Evolutionary conservation across 1,139 yeast species (phyloP), one percentile per base, ranked within the genome.

Genomic region (Scheffersomyces parashehatae): DNA sequence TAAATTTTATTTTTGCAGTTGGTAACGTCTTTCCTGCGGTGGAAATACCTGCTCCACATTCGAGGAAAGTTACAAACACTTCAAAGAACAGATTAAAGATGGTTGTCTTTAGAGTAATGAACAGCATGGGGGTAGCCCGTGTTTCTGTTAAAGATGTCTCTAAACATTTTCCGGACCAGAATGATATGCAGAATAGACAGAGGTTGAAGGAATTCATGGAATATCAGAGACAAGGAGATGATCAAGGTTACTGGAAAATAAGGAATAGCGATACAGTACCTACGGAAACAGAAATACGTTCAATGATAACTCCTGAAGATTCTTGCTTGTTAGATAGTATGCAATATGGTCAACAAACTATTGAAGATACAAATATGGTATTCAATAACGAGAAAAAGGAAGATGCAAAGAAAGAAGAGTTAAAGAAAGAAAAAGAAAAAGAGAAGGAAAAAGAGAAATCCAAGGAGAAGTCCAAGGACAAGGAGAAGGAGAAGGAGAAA

Each of bases 171-270:
- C 99, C 99, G 0, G 98, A 91, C 55, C 98, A 91, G 62, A 91
- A 88, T 59, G 98, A 93, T 60, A 91, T 93, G 90, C 99, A 95
- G 64, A 93, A 90, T 59, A 79, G 99, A 55, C 98, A 93, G 66
- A 75, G 97, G 49, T 76, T 95, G 48, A 95, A 95, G 63, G 99
- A 95, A 65, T 95, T 95, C 55, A 95, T 95, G 99, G 98, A 91
- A 59, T 95, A 88, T 58, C 98, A 91, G 67, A 77, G 98, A 54
- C 83, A 86, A 36, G 99, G 99, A 11, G 91, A 87, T 28, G 98
- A 93, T 60, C 97, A 90, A 59, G 97, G 98, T 3, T 88, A 73
- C 59, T 95, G 99, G 99, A 93, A 90, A 58, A 77, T 95, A 45
- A 89, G 89, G 55, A 79, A 82, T 16, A 77, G 81, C 14, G 76